phyloP scores from a whole-genome alignment of 202 grass and related monocot species.

The Digitaria exilis region DNA sequence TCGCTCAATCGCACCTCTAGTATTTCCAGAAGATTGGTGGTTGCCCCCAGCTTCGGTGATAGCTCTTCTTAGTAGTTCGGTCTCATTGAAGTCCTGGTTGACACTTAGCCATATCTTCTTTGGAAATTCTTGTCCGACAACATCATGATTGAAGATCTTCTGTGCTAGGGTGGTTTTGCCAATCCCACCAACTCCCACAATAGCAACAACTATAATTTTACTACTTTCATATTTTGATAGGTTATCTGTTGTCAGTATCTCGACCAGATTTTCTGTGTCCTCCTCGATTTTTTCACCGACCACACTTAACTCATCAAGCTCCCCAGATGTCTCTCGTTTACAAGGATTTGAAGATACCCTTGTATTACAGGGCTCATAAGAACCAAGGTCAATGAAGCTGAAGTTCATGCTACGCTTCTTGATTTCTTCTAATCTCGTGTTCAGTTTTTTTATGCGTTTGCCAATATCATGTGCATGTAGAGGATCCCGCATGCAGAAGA shows the following conservation, averaged over 20 bases:
- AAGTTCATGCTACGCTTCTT: not conserved
- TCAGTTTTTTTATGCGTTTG: not conserved
- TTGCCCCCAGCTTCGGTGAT: not conserved
- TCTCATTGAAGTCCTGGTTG: not conserved
- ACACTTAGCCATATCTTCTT: not conserved
- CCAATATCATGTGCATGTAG: slow-evolving; percentile 8
- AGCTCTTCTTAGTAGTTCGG: not conserved
- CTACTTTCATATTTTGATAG: not conserved
- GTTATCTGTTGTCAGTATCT: not conserved
- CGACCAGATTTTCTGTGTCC: not conserved
- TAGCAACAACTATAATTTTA: no score
- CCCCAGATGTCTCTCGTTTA: not conserved
- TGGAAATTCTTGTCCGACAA: no score
- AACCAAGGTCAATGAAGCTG: not conserved
- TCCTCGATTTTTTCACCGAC: slow-evolving; percentile 20
- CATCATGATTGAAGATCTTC: no score
- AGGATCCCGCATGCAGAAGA: slow-evolving; percentile 21
- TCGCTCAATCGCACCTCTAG: not conserved
- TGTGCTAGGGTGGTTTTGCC: no score
- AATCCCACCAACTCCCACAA: no score
- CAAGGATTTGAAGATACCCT: rapidly evolving
- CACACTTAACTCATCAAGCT: not conserved
- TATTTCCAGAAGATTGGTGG: not conserved
- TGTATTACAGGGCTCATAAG: not conserved
- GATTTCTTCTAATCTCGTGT: not conserved